phyloP scores from a whole-genome alignment of 352 stramenopile species.

The Pythium aristosporum region DNA sequence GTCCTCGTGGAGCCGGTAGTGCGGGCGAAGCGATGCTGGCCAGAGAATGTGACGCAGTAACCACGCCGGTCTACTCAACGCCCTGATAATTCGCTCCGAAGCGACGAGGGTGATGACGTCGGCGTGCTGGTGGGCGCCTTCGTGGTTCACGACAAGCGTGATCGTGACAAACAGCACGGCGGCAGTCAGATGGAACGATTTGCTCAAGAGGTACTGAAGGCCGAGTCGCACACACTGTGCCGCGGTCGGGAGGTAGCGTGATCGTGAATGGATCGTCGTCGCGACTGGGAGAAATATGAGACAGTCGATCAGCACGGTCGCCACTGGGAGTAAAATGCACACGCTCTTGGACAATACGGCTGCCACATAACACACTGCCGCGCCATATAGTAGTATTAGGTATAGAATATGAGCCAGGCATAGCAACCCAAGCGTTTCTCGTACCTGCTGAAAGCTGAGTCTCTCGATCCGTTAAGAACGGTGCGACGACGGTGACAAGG shows the following conservation, averaged over 20 bases:
- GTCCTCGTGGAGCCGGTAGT: conserved; percentile 50
- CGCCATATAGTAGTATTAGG: conserved; percentile 4
- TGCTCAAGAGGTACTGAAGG: conserved; percentile 26
- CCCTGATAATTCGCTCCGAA: conserved; percentile 49
- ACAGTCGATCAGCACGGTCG: conserved; percentile 40
- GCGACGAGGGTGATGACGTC: conserved; percentile 43
- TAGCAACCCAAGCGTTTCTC: not conserved
- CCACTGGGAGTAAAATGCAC: conserved; percentile 39
- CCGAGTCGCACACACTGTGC: not conserved
- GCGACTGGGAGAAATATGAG: conserved; percentile 23
- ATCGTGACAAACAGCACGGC: conserved; percentile 33
- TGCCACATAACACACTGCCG: conserved; percentile 34
- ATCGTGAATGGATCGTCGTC: conserved; percentile 6
- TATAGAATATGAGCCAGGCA: no score
- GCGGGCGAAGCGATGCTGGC: conserved; percentile 45
- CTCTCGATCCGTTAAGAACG: conserved; percentile 6
- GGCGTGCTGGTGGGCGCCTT: conserved; percentile 35
- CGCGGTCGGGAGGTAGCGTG: conserved; percentile 4
- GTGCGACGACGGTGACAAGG: conserved; percentile 6
- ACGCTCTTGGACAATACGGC: conserved; percentile 62
- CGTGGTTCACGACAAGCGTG: conserved; percentile 47
- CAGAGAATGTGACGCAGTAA: conserved; percentile 40
- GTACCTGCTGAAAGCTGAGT: conserved; percentile 23
- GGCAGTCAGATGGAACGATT: conserved; percentile 27
- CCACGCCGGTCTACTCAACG: conserved; percentile 36